Base-by-base conservation (phyloP, 2,329 filamentous ascomycete genomes). In the Stachybotrys elegans region DNA sequence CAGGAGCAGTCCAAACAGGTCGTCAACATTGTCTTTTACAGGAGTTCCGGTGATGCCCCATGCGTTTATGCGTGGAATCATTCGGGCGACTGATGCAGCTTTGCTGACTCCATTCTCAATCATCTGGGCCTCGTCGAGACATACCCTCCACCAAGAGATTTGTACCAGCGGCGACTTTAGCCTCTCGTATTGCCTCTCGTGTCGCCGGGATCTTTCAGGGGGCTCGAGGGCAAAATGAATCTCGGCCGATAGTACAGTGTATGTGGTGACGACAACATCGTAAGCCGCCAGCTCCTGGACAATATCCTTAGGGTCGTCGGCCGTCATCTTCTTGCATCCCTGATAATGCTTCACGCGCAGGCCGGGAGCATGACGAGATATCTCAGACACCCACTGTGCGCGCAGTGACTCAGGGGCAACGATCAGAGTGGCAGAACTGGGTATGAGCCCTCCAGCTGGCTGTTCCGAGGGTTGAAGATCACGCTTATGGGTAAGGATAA, bases 11-110 rank as follows among this genome's bases (percentile, higher is more conserved):
- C 92, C 92, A 51, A 83, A 82, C 7, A 96, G 71, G 61, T 96
- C 92, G 55, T 69, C 65, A 23, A 92, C 77, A 49, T 89, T 78
- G 51, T 89, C 88, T 51, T 87, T 85, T 29, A 97, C 76, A 0
- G 93, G 93, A 1, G 93, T 98, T 34, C 64, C 93, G 0, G 89
- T 92, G 32, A 98, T 83, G 13, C 86, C 90, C 93, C 93, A 97
- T 3, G 89, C 84, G 65, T 95, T 91, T 50, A 87, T 67, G 22
- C 93, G 79, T 36, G 92, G 90, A 48, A 98, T 84, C 21, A 85
- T 70, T 32, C 83, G 80, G 27, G 90, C 90, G 13, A 96, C 82
- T 38, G 76, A 79, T 1, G 93, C 91, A 22, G 92, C 88, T 53
- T 88, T 84, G 54, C 82, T 91, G 4, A 94, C 83, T 25, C 90